Percentiles rank a stretch among this genome's conserved stretches.
phyloP scores from a whole-genome alignment of 257 asterid species.

The Scutellaria minor region DNA sequence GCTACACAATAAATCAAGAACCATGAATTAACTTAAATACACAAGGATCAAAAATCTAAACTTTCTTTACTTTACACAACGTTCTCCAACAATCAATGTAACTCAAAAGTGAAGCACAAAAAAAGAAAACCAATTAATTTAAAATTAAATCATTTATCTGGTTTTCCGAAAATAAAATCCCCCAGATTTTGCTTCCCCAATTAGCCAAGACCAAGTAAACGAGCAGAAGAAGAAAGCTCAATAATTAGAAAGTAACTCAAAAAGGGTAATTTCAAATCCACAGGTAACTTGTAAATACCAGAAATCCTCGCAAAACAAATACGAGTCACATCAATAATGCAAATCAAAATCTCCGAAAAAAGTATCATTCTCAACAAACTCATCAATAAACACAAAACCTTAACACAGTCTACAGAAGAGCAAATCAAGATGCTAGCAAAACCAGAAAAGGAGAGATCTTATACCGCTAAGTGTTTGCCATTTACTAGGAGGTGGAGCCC shows the following conservation, averaged over 20 bases:
- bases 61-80: background rate
- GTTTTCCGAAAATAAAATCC: background rate
- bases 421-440: background rate
- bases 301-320: background rate
- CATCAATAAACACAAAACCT: background rate
- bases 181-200: constrained; percentile 14
- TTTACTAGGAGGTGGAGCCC: constrained; percentile 33
- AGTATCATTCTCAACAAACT: constrained; percentile 1
- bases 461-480: constrained; percentile 78
- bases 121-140: background rate
- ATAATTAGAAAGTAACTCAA: background rate
- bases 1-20: background rate
- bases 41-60: background rate
- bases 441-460: constrained; percentile 3
- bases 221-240: background rate
- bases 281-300: background rate
- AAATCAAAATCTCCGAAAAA: background rate
- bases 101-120: constrained; percentile 19
- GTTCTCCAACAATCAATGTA: background rate
- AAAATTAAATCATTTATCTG: background rate
- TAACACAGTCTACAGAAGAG: background rate
- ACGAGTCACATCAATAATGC: background rate
- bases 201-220: background rate
- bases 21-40: constrained; percentile 13
- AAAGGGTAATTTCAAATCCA: constrained; percentile 26